phyloP scores from a whole-genome alignment of 108 stramenopile species.

The Nitzschia putrida region DNA sequence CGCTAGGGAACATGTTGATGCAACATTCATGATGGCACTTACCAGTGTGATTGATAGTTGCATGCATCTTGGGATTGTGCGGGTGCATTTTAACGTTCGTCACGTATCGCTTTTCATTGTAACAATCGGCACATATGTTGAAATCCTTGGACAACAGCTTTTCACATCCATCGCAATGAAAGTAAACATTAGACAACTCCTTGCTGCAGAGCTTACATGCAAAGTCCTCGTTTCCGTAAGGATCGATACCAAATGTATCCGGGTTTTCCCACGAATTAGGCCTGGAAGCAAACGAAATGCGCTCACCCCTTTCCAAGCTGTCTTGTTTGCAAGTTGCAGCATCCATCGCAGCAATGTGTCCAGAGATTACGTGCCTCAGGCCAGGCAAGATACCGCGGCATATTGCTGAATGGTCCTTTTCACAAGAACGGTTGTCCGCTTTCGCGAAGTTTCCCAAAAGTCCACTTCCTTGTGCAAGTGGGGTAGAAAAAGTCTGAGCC shows the following conservation, averaged over 20 bases:
- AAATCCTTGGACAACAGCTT: conserved; percentile 74
- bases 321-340: background rate
- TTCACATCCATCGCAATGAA: conserved; percentile 90
- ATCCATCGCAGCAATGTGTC: conserved; percentile 22
- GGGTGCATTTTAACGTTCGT: conserved; percentile 53
- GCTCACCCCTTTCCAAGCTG: conserved; percentile 14
- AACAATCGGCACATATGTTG: conserved; percentile 80
- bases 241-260: conserved; percentile 37
- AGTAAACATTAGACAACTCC: conserved; percentile 84
- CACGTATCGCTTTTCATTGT: conserved; percentile 46
- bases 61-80: conserved; percentile 43
- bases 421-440: background rate
- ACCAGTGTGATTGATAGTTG: conserved; percentile 65
- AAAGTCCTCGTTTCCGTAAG: conserved; percentile 64
- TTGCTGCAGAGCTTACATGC: conserved; percentile 68
- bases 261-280: conserved; percentile 40
- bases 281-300: conserved; percentile 21
- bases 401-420: background rate
- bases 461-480: background rate
- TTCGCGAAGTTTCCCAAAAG: background rate
- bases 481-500: conserved; percentile 27
- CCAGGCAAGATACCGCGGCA: conserved; percentile 38
- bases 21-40: conserved; percentile 12
- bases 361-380: conserved; percentile 20
- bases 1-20: background rate